Percentiles rank a stretch among this genome's conserved stretches.
These are phyloP conservation scores for Physcomitrium patens DNA, from an alignment of 225 moss, liverwort and hornwort species.

Conservation along the genomic window DNA sequence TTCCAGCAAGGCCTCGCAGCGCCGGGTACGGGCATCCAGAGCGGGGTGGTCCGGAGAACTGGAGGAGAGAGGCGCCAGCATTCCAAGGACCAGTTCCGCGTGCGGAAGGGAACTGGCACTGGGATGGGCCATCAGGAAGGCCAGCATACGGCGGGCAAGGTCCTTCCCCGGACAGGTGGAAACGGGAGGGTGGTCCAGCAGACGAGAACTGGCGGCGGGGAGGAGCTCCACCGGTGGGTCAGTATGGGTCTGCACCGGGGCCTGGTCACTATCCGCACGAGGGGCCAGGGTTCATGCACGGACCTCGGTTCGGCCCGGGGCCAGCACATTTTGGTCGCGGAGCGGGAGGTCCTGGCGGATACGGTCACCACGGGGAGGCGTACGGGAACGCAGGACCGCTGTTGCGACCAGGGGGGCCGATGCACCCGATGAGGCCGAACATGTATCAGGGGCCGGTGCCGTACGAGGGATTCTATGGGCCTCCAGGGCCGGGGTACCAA, in stretches of 20 bases:
- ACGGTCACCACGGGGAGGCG: slow-evolving; percentile 83
- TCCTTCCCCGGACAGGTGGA: slow-evolving; percentile 74
- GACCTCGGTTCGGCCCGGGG: slow-evolving; percentile 82
- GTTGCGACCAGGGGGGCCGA: slow-evolving; percentile 76
- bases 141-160: slow-evolving; percentile 67
- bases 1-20: slow-evolving; percentile 39
- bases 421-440: slow-evolving; percentile 78
- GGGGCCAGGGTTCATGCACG: slow-evolving; percentile 85
- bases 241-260: slow-evolving; percentile 86
- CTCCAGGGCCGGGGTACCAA: slow-evolving; percentile 63
- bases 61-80: slow-evolving; percentile 72
- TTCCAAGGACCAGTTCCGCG: slow-evolving; percentile 68
- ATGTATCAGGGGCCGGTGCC: slow-evolving; percentile 90
- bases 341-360: slow-evolving; percentile 78
- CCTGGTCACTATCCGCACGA: slow-evolving; percentile 85
- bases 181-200: slow-evolving; percentile 81
- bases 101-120: slow-evolving; percentile 81
- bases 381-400: slow-evolving; percentile 77
- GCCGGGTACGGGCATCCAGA: slow-evolving; percentile 74
- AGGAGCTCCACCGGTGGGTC: slow-evolving; percentile 76
- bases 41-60: slow-evolving; percentile 68
- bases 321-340: slow-evolving; percentile 75
- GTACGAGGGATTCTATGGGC: slow-evolving; percentile 86
- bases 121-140: slow-evolving; percentile 65
- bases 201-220: slow-evolving; percentile 96